A percentile compares a stretch with the other conserved stretches of the same genome.
Evolutionary conservation across 2,329 filamentous ascomycete species (phyloP).

Genomic region (Calonectria fujianensis): DNA sequence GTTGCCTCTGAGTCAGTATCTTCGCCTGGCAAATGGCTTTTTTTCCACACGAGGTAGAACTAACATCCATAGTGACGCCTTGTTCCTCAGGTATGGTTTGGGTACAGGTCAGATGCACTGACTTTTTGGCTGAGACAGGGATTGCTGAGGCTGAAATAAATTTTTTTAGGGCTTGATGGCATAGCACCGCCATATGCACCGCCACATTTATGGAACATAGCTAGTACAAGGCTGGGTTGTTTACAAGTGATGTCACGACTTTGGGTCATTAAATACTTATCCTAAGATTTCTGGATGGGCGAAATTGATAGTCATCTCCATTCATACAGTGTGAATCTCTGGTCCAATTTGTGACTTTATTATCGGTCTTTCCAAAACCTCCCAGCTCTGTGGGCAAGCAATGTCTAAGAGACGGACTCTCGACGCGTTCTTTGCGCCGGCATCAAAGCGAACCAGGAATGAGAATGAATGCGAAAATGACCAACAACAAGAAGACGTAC

Average conservation of each 20-base stretch:
- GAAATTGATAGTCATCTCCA: neutral
- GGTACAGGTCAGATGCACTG: conserved; percentile 48
- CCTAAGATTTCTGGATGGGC: neutral
- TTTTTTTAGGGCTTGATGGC: conserved; percentile 48
- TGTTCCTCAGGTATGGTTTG: conserved; percentile 48
- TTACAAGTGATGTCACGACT: conserved; percentile 49
- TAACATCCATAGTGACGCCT: conserved; percentile 59
- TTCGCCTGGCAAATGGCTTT: conserved; percentile 10
- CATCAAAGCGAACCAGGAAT: conserved; percentile 52
- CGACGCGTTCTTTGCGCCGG: conserved; percentile 77
- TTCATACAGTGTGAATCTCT: neutral
- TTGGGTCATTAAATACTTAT: neutral
- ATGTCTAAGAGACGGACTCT: conserved; percentile 72
- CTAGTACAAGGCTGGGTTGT: conserved; percentile 10
- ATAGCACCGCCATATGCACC: conserved; percentile 48
- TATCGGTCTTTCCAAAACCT: neutral
- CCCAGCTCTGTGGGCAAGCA: neutral
- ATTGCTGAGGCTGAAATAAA: conserved; percentile 44
- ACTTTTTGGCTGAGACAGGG: conserved; percentile 41
- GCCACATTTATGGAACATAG: conserved; percentile 48
- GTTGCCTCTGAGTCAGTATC: conserved; percentile 32
- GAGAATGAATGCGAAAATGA: conserved; percentile 23
- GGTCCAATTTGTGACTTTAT: neutral
- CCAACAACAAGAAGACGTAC: conserved; percentile 22
- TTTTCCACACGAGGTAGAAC: conserved; percentile 37